phyloP scores from a whole-genome alignment of 148 eudicot species.

The Tetragonia tetragonoides region DNA sequence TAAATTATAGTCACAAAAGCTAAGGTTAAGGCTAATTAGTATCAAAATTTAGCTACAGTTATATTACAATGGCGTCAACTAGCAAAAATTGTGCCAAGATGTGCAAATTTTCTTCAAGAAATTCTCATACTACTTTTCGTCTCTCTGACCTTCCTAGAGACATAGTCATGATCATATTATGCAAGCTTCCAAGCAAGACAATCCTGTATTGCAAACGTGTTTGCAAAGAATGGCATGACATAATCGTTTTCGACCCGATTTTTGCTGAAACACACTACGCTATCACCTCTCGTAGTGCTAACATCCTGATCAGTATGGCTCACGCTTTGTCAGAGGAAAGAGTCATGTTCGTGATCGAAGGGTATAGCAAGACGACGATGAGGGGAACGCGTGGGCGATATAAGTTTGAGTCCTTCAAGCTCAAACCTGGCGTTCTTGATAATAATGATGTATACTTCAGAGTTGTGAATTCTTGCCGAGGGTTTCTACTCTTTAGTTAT shows the following conservation, averaged over 20 bases:
- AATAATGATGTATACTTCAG: neutral
- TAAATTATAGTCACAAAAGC: no score
- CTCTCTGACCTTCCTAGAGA: neutral
- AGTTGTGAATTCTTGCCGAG: constrained; percentile 16
- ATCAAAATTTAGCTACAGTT: no score
- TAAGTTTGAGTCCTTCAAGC: neutral
- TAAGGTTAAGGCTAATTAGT: no score
- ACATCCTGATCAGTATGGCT: no score
- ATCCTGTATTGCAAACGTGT: neutral
- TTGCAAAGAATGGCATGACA: neutral
- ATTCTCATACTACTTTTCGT: neutral
- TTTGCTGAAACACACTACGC: neutral
- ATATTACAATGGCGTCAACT: no score
- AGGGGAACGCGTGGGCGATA: neutral
- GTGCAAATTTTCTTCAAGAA: no score
- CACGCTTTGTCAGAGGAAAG: no score
- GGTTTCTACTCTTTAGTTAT: constrained; percentile 7
- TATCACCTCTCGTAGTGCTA: no score
- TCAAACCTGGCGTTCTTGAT: neutral
- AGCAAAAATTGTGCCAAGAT: no score
- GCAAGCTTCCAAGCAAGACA: neutral
- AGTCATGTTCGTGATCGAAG: neutral
- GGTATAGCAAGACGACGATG: neutral
- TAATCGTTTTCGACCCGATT: neutral
- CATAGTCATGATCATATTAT: neutral